These are phyloP conservation scores for Acanthamoeba lenticulata DNA, from an alignment of 208 protist species.

Conservation along the genomic window DNA sequence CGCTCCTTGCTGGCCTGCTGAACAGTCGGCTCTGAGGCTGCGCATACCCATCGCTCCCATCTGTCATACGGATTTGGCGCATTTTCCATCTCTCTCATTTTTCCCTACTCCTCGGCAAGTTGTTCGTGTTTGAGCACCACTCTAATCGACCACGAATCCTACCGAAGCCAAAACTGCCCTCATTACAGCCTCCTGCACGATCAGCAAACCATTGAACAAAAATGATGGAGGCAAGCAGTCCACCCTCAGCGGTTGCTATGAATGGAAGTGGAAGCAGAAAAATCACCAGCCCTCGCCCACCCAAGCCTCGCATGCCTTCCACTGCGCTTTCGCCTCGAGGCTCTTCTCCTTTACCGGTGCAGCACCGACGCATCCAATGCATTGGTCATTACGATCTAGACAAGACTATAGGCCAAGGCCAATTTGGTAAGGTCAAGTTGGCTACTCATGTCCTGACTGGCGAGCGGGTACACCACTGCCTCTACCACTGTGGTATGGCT, in stretches of 20 bases:
- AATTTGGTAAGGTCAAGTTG: slow-evolving; percentile 83
- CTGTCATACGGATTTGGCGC: too few relatives aligned
- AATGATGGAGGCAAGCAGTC: background rate
- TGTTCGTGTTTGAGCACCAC: too few relatives aligned
- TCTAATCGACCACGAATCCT: background rate
- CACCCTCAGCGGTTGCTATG: background rate
- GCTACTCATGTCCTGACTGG: slow-evolving; percentile 80
- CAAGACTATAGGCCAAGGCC: slow-evolving; percentile 78
- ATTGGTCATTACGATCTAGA: slow-evolving; percentile 69
- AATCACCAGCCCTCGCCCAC: background rate
- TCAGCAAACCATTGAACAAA: background rate
- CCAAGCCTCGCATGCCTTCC: background rate
- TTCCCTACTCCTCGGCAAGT: background rate
- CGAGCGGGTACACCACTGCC: slow-evolving; percentile 16
- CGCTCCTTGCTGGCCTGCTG: too few relatives aligned
- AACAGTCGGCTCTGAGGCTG: too few relatives aligned
- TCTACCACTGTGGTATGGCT: background rate
- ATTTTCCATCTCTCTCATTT: too few relatives aligned
- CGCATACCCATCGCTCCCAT: too few relatives aligned
- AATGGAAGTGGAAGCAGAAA: background rate
- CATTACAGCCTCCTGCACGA: too few relatives aligned
- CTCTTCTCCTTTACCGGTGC: background rate
- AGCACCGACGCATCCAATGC: slow-evolving; percentile 62
- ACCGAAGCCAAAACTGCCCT: too few relatives aligned
- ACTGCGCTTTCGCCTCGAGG: background rate